phyloP scores from a whole-genome alignment of 495 filamentous ascomycete species.

The Aspergillus incahuasiensis region DNA sequence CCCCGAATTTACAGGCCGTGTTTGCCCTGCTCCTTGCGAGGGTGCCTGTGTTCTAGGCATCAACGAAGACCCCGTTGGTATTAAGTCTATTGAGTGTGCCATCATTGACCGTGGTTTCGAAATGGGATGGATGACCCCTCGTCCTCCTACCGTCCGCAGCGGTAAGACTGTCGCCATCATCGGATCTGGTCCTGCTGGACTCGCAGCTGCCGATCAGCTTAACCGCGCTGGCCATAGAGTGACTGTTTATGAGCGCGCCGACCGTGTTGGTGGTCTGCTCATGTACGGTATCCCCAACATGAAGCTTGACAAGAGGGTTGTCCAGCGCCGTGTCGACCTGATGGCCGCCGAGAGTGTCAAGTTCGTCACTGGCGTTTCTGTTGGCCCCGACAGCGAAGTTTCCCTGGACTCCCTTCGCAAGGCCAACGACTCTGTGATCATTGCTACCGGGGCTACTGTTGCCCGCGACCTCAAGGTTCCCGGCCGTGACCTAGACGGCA shows the following conservation, averaged over 20 bases:
- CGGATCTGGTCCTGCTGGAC: slow-evolving; percentile 89
- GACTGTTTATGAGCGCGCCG: slow-evolving; percentile 93
- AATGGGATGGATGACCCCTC: slow-evolving; percentile 98
- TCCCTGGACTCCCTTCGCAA: slow-evolving; percentile 71
- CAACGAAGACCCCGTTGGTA: slow-evolving; percentile 96
- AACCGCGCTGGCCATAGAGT: slow-evolving; percentile 90
- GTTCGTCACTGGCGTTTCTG: slow-evolving; percentile 69
- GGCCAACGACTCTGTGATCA: slow-evolving; percentile 79
- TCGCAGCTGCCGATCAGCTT: slow-evolving; percentile 90
- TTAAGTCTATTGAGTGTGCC: slow-evolving; percentile 98
- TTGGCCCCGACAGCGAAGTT: slow-evolving; percentile 72
- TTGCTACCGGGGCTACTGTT: slow-evolving; percentile 96
- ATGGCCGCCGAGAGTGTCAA: slow-evolving; percentile 89
- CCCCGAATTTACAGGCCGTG: slow-evolving; percentile 97
- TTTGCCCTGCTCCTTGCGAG: slow-evolving; percentile 97
- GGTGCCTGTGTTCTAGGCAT: slow-evolving; percentile 97
- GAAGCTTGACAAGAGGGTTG: slow-evolving; percentile 99
- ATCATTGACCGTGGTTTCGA: slow-evolving; percentile 99
- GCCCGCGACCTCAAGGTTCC: slow-evolving; percentile 93
- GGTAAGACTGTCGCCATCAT: slow-evolving; percentile 92
- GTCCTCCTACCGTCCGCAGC: slow-evolving; percentile 71
- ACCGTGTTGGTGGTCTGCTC: slow-evolving; percentile 87
- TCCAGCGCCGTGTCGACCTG: slow-evolving; percentile 93
- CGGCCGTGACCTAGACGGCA: slow-evolving; percentile 83
- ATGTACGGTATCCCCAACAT: slow-evolving; percentile 99